A percentile compares a stretch with the other conserved stretches of the same genome.
Evolutionary conservation across 805 yeast species (phyloP).

Genomic region (Kuraishia piskuri): DNA sequence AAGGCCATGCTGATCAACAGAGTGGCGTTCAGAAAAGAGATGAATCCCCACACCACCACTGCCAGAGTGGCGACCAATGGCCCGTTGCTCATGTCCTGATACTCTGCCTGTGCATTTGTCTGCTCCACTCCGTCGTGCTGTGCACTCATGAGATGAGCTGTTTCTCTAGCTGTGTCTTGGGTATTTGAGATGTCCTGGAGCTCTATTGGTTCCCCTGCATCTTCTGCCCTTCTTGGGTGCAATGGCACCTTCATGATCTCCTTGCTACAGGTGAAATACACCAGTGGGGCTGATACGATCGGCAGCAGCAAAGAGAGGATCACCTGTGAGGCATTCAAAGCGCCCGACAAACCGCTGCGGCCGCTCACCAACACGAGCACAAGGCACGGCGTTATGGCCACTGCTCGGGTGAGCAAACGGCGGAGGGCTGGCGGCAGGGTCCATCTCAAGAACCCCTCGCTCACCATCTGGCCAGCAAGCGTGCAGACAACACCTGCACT

Average conservation of each 20-base stretch:
- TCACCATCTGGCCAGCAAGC: slow-evolving; percentile 87
- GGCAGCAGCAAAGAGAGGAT: slow-evolving; percentile 75
- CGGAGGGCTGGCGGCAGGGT: slow-evolving; percentile 75
- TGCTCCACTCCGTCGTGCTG: slow-evolving; percentile 4
- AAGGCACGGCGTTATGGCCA: slow-evolving; percentile 82
- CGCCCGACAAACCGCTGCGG: slow-evolving; percentile 68
- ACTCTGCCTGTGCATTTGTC: slow-evolving; percentile 12
- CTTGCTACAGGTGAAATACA: slow-evolving; percentile 68
- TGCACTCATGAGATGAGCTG: slow-evolving; percentile 5
- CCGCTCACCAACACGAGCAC: slow-evolving; percentile 67
- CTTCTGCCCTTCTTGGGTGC: slow-evolving; percentile 6
- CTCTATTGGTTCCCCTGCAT: neutral
- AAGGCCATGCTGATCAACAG: slow-evolving; percentile 31
- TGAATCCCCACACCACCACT: slow-evolving; percentile 57
- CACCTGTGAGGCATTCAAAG: slow-evolving; percentile 77
- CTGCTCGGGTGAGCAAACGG: slow-evolving; percentile 68
- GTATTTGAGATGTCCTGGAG: slow-evolving; percentile 13
- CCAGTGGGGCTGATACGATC: slow-evolving; percentile 80
- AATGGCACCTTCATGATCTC: slow-evolving; percentile 23
- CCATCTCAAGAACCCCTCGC: slow-evolving; percentile 83
- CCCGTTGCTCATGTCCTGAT: slow-evolving; percentile 67
- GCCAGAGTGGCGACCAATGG: slow-evolving; percentile 44
- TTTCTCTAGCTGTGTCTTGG: slow-evolving; percentile 1
- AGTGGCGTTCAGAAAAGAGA: slow-evolving; percentile 64
- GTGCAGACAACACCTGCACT: slow-evolving; percentile 94